Evolutionary conservation across 192 early-diverging fungal species (phyloP), one percentile per base, ranked within the genome.

Genomic region (Coemansia reversa): DNA sequence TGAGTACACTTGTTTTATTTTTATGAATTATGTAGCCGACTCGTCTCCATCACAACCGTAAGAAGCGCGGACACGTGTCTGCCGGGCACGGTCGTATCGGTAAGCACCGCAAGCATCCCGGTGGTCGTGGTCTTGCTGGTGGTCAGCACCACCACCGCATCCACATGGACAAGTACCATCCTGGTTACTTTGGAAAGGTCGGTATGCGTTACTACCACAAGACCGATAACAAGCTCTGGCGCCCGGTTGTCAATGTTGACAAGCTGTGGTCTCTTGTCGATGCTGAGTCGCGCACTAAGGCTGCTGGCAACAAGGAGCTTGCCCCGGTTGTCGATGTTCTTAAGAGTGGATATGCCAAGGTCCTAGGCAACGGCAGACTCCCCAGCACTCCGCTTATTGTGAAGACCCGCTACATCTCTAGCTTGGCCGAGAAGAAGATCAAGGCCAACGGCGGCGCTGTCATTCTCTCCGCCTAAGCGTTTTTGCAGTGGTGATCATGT

Each of bases 111-210:
- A 99, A 99, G 90, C 97, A 99, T 84, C 95, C 97, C 73, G 97
- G 96, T 83, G 95, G 95, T 90, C 91, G 97, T 84, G 97, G 97
- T 99, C 86, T 97, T 76, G 97, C 97, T 84, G 95, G 97, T 92
- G 97, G 97, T 89, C 90, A 92, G 84, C 95, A 97, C 85, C 97
- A 99, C 85, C 94, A 99, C 89, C 90, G 95, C 74, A 97, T 97
- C 85, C 95, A 97, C 88, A 94, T 99, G 92, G 97, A 99, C 86
- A 99, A 94, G 91, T 97, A 94, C 91, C 97, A 99, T 87, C 97
- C 97, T 70, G 97, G 97, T 83, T 99, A 99, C 93, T 99, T 96
- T 75, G 97, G 97, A 86, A 97, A 99, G 87, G 95, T 99, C 85
- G 97, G 97, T 94, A 97, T 97, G 97, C 92, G 97, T 74, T 88